Evolutionary conservation across 495 filamentous ascomycete genomes (phyloP).

Genomic region (Amniculicola lignicola): DNA sequence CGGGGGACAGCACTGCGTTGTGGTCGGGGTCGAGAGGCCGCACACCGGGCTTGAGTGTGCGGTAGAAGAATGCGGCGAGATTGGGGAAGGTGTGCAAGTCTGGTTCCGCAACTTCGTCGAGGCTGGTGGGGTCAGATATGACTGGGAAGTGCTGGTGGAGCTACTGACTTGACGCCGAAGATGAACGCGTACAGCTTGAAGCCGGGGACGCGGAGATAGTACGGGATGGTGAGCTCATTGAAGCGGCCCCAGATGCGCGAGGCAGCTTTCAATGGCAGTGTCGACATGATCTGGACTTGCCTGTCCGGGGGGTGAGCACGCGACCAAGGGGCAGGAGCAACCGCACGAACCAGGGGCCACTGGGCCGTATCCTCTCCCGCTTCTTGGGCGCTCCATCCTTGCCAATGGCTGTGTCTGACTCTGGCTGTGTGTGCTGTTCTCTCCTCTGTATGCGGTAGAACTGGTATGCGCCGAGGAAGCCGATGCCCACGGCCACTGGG

Average conservation of each 20-base stretch:
- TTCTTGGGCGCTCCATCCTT: constrained; percentile 50
- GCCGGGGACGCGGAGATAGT: constrained; percentile 86
- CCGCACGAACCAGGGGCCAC: constrained; percentile 75
- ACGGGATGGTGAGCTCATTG: constrained; percentile 89
- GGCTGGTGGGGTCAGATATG: constrained; percentile 43
- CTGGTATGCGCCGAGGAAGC: constrained; percentile 77
- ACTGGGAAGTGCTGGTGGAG: neutral
- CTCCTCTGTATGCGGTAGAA: constrained; percentile 65
- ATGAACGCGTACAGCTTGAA: constrained; percentile 90
- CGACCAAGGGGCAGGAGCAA: neutral
- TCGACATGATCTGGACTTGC: constrained; percentile 96
- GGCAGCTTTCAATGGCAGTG: constrained; percentile 87
- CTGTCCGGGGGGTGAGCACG: constrained; percentile 41
- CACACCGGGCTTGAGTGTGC: constrained; percentile 80
- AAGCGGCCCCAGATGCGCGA: constrained; percentile 92
- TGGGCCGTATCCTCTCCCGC: constrained; percentile 69
- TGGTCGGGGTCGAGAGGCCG: constrained; percentile 82
- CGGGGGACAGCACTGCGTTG: constrained; percentile 74
- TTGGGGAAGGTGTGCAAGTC: constrained; percentile 90
- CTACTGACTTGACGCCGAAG: constrained; percentile 79
- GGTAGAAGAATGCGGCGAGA: constrained; percentile 95
- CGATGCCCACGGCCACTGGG: constrained; percentile 83
- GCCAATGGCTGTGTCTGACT: constrained; percentile 47
- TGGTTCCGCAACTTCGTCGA: constrained; percentile 79
- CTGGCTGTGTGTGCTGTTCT: constrained; percentile 51